Evolutionary conservation across 2,329 filamentous ascomycete species (phyloP), one percentile per base, ranked within the genome.

Genomic region (Aureobasidium lini): DNA sequence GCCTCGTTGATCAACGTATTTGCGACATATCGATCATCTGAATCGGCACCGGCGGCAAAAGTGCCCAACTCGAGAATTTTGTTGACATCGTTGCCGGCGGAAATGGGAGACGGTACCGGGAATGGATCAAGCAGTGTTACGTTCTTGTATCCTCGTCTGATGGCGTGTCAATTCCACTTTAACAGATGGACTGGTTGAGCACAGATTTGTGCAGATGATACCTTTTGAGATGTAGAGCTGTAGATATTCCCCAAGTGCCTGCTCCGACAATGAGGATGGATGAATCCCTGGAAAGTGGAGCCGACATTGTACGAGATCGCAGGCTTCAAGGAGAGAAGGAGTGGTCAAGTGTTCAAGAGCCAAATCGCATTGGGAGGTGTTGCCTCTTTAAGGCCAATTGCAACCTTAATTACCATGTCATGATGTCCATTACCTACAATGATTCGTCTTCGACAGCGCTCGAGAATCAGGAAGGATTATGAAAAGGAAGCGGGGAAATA

Each of bases 81-180:
- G 63, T 80, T 79, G 42, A 79, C 69, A 63, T 80, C 78, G 67
- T 79, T 79, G 13, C 77, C 77, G 3, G 77, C 77, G 11, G 77
- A 75, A 53, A 79, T 77, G 8, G 71, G 67, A 4, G 76, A 79
- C 1, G 78, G 77, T 3, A 78, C 73, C 0, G 69, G 69, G 59
- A 78, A 73, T 0, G 74, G 73, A 62, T 81, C 79, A 8, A 82
- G 69, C 4, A 81, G 74, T 5, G 72, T 79, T 58, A 82, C 72
- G 61, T 77, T 73, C 40, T 71, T 72, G 64, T 80, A 80, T 44
- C 79, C 79, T 59, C 75, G 71, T 37, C 78, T 53, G 73, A 23
- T 77, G 75, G 5, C 81, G 71, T 64, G 80, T 75, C 29, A 80
- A 70, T 23, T 79, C 78, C 32, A 37, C 7, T 36, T 6, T 4